These are phyloP conservation scores for Syzygium jambos DNA, from an alignment of 345 rosid genomes.

Conservation along the genomic window DNA sequence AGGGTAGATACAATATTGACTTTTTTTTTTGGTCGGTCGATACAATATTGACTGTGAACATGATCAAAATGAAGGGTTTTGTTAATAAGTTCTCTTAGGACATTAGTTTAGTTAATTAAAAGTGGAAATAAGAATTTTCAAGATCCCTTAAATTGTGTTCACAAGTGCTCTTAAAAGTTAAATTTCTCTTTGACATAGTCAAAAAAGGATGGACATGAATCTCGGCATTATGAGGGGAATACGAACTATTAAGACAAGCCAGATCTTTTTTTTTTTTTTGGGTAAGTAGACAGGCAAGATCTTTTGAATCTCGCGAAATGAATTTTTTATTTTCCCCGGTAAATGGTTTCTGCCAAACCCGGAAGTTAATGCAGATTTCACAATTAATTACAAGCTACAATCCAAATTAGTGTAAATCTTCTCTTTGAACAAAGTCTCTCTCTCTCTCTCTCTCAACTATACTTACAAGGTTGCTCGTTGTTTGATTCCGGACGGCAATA, in stretches of 20 bases:
- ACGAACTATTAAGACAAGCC: neutral
- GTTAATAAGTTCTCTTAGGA: too few species aligned
- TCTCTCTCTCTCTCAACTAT: too few species aligned
- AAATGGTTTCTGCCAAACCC: neutral
- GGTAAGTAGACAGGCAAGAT: too few species aligned
- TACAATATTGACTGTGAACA: too few species aligned
- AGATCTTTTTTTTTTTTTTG: too few species aligned
- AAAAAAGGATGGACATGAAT: neutral
- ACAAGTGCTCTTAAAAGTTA: neutral
- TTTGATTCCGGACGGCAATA: too few species aligned
- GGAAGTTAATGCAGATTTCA: neutral
- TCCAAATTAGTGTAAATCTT: neutral
- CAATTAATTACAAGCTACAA: neutral
- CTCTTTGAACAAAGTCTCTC: too few species aligned
- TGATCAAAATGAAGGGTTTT: too few species aligned
- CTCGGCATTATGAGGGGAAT: neutral
- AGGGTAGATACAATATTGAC: too few species aligned
- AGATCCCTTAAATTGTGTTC: neutral
- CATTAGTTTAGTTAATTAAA: neutral
- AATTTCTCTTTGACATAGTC: neutral
- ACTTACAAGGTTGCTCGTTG: too few species aligned
- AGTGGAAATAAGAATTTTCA: neutral
- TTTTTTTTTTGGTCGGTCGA: too few species aligned
- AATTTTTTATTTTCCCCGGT: neutral
- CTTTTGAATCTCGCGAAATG: neutral